Conservation (phyloP, 164 flowering plant genomes). For the Liquidambar formosana region DNA sequence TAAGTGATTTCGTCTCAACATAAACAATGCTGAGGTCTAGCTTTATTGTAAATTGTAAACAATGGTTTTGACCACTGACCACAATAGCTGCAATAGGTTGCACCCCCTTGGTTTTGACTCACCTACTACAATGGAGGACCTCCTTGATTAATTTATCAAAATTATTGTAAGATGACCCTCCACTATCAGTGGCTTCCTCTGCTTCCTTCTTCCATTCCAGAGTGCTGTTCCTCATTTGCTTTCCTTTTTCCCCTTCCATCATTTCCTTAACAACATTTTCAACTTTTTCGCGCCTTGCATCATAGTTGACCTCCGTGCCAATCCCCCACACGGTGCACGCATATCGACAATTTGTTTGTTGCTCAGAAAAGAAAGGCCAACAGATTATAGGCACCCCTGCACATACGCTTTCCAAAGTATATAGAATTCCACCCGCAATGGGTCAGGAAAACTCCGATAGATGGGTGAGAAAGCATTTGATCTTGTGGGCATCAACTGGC, state of each 20-base stretch:
- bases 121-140: not conserved
- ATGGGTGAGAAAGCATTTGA: not conserved
- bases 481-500: not conserved
- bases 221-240: not conserved
- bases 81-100: too few species aligned
- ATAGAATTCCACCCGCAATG: slow-evolving; percentile 11
- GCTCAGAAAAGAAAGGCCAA: slow-evolving; percentile 13
- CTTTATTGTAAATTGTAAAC: too few species aligned
- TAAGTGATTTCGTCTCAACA: too few species aligned
- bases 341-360: slow-evolving; percentile 6
- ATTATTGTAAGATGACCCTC: not conserved
- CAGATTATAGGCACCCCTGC: slow-evolving; percentile 1
- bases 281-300: slow-evolving; percentile 3
- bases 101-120: too few species aligned
- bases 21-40: too few species aligned
- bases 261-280: not conserved
- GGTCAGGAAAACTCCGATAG: not conserved
- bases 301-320: slow-evolving; percentile 4
- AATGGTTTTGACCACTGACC: too few species aligned
- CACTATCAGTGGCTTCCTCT: slow-evolving; percentile 2
- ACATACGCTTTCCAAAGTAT: slow-evolving; percentile 1
- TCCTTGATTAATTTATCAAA: slow-evolving; percentile 3
- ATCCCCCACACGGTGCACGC: slow-evolving; percentile 2
- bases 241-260: slow-evolving; percentile 12
- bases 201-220: slow-evolving; percentile 9